A percentile compares a stretch with the other conserved stretches of the same genome.
Conservation (phyloP, 176 grass and related monocot genomes). For the Hyparrhenia diplandra region DNA sequence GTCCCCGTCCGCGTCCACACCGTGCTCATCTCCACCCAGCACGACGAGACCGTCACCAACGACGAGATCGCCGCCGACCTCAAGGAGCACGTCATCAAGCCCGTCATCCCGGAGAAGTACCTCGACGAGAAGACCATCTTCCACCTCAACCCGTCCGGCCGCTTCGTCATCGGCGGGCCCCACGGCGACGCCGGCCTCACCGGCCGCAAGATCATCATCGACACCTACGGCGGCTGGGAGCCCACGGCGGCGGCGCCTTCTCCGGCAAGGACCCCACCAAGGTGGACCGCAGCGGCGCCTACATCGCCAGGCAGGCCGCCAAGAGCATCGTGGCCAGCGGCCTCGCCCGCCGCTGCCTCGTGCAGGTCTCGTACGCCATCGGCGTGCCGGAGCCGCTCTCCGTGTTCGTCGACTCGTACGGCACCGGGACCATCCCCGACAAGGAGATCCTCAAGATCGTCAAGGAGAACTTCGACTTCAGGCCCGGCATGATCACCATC, state of each 20-base stretch:
- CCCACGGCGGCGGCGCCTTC: slow-evolving; percentile 61
- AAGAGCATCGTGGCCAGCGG: slow-evolving; percentile 55
- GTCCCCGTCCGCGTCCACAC: slow-evolving; percentile 79
- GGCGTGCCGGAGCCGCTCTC: slow-evolving; percentile 71
- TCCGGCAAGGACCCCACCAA: slow-evolving; percentile 75
- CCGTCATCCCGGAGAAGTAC: slow-evolving; percentile 58
- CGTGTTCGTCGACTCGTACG: slow-evolving; percentile 48
- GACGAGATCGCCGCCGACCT: slow-evolving; percentile 78
- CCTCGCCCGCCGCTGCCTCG: slow-evolving; percentile 48
- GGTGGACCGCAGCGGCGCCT: slow-evolving; percentile 68
- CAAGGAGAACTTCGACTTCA: slow-evolving; percentile 70
- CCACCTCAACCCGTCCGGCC: slow-evolving; percentile 60
- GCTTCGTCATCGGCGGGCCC: slow-evolving; percentile 58
- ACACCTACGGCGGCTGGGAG: slow-evolving; percentile 66
- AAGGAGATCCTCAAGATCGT: slow-evolving; percentile 70
- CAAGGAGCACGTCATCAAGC: slow-evolving; percentile 86
- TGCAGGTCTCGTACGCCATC: slow-evolving; percentile 68
- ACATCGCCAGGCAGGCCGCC: slow-evolving; percentile 60
- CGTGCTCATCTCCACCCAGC: slow-evolving; percentile 85
- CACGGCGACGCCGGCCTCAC: slow-evolving; percentile 61
- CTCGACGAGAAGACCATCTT: slow-evolving; percentile 71
- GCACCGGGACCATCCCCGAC: slow-evolving; percentile 54
- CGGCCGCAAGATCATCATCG: slow-evolving; percentile 72
- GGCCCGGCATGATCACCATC: slow-evolving; percentile 66
- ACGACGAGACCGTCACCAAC: slow-evolving; percentile 74